These are phyloP conservation scores for Cryptococcus jaspeensis DNA, from an alignment of 1,284 basidiomycete species.

Conservation along the genomic window DNA sequence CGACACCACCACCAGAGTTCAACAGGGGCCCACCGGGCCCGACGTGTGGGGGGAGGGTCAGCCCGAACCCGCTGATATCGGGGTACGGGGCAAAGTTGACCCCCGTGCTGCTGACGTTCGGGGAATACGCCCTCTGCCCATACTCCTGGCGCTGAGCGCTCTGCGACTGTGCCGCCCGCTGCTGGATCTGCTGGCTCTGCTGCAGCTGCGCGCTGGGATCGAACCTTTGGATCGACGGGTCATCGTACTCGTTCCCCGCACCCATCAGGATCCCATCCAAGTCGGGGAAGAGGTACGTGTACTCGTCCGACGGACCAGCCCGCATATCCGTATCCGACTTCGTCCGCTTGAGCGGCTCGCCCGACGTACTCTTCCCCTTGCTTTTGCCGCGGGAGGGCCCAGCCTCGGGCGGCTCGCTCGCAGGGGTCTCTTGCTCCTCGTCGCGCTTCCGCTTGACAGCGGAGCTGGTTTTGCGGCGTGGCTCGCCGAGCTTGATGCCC, in stretches of 20 bases:
- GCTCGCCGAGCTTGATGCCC: constrained; percentile 29
- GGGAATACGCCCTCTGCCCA: no score
- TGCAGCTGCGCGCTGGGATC: not conserved
- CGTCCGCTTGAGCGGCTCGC: not conserved
- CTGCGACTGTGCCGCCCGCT: no score
- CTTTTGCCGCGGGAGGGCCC: not conserved
- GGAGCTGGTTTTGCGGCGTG: constrained; percentile 12
- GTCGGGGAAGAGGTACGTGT: constrained; percentile 34
- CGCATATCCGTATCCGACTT: not conserved
- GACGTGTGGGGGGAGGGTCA: constrained; percentile 16
- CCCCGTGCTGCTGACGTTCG: no score
- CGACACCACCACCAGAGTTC: no score
- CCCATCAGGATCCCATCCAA: constrained; percentile 15
- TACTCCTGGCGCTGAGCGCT: no score
- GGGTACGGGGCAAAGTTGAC: no score
- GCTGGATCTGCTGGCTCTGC: no score
- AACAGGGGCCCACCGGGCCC: not conserved
- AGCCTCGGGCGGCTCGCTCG: not conserved
- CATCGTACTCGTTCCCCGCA: not conserved
- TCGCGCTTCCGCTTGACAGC: constrained; percentile 32
- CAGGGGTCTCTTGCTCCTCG: constrained; percentile 1
- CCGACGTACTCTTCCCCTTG: constrained; percentile 2
- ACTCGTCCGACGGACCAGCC: constrained; percentile 10
- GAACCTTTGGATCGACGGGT: not conserved
- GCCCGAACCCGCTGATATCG: constrained; percentile 15